Base-by-base conservation (phyloP, 306 rosid species). In the Astragalus membranaceus region DNA sequence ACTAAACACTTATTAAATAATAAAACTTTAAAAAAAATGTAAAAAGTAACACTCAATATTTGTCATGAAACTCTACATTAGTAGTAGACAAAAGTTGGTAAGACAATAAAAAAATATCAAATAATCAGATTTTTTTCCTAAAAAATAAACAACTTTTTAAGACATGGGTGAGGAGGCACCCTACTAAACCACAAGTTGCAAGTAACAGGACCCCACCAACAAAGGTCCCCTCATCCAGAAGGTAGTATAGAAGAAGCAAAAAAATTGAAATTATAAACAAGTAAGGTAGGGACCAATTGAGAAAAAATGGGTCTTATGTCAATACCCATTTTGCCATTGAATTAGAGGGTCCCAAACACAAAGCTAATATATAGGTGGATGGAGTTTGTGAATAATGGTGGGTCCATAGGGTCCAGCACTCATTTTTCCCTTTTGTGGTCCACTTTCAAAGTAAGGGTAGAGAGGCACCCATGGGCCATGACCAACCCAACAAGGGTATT, bases 391-490 rank as follows among this genome's bases (percentile, higher is more conserved):
- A 39, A 70, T 66, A 75, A 66, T 79, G 78, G 83, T 76, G 84
- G 78, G 82, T 41, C 77, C 82, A 20, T 11, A 35, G 75, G 78
- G 78, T 30, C 78, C 82, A 73, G 66, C 79, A 66, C 70, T 50
- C 67, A 14, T 11, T 32, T 33, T n/a, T 66, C 42, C 10, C 17
- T 12, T 49, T 39, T 59, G 71, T 79, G 83, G 79, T 77, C 83
- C 81, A 78, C 79, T 53, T 46, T 7, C 33, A 6, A 11, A 50
- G 43, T 10, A 30, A 48, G 67, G 30, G 15, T 6, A 62, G 56
- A 20, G 56, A 11, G 65, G 32, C 20, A 39, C 23, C 60, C 54
- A 26, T n/a, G n/a, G n/a, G n/a, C n/a, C n/a, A n/a, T n/a, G 48
- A 69, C 57, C 37, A 73, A 73, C 23, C 59, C 32, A 50, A 35